phyloP scores from a whole-genome alignment of 306 rosid species.

The Oemleria cerasiformis region DNA sequence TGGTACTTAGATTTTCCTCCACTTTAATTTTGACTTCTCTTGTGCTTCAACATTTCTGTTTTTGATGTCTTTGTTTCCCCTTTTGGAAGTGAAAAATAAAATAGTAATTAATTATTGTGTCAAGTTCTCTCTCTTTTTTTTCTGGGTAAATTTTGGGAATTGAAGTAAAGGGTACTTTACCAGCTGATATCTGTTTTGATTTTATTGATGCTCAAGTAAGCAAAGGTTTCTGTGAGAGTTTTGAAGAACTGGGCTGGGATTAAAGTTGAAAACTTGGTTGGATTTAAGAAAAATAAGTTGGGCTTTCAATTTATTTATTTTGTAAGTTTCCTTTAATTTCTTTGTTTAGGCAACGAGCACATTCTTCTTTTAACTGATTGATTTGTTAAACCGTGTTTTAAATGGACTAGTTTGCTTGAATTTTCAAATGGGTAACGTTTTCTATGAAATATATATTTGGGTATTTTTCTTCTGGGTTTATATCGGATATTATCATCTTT shows the following conservation, averaged over 20 bases:
- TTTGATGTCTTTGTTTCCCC: not conserved
- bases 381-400: slow-evolving; percentile 10
- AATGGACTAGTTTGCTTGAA: slow-evolving; percentile 17
- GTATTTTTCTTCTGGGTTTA: not conserved
- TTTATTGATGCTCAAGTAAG: not conserved
- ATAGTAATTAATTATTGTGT: not conserved
- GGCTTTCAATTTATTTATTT: not conserved
- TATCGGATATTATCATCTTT: not conserved
- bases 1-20: slow-evolving; percentile 38
- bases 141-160: slow-evolving; percentile 8
- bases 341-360: not conserved
- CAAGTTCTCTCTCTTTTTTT: not conserved
- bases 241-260: not conserved
- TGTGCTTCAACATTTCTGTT: slow-evolving; percentile 14
- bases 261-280: slow-evolving; percentile 9
- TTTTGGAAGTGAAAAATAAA: not conserved
- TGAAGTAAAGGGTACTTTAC: not conserved
- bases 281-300: not conserved
- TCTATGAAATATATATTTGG: not conserved
- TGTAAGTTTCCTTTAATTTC: not conserved
- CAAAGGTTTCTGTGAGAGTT: not conserved
- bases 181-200: not conserved
- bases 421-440: not conserved
- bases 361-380: not conserved
- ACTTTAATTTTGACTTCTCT: not conserved